Percentiles rank a stretch among this genome's conserved stretches.
Conservation (phyloP, 2,329 filamentous ascomycete genomes). For the Fusarium staphyleae region DNA sequence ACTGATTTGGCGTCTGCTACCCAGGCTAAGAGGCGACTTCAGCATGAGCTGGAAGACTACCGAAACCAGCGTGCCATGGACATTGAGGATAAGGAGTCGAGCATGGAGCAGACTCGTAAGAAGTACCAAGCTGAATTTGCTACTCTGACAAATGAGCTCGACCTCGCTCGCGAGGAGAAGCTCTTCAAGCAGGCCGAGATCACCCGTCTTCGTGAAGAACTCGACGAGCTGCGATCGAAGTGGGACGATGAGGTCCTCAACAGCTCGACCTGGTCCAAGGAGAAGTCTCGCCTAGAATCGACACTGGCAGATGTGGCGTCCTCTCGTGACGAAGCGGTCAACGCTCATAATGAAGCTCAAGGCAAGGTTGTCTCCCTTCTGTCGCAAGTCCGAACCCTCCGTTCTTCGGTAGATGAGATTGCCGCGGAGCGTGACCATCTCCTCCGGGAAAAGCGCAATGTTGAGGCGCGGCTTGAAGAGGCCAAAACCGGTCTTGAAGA, state of each 20-base stretch:
- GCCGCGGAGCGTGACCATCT: conserved; percentile 85
- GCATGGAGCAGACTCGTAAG: conserved; percentile 95
- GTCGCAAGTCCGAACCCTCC: conserved; percentile 85
- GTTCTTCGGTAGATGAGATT: conserved; percentile 85
- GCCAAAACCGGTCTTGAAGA: conserved; percentile 89
- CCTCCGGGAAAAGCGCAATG: conserved; percentile 85
- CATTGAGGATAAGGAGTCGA: conserved; percentile 94
- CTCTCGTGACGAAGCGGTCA: conserved; percentile 91
- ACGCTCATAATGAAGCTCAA: conserved; percentile 93
- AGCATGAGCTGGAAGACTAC: conserved; percentile 98
- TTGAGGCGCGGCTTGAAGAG: conserved; percentile 85
- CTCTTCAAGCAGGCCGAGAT: conserved; percentile 88
- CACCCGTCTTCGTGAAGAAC: conserved; percentile 87
- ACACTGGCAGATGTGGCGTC: conserved; percentile 87
- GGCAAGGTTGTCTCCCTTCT: conserved; percentile 89
- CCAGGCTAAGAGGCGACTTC: conserved; percentile 91
- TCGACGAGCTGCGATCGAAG: conserved; percentile 92
- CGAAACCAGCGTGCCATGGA: conserved; percentile 93
- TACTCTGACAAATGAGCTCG: conserved; percentile 87
- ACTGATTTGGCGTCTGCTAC: conserved; percentile 86
- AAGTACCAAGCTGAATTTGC: conserved; percentile 97
- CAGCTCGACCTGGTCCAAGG: conserved; percentile 97
- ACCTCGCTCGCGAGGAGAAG: conserved; percentile 89
- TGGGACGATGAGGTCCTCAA: conserved; percentile 99
- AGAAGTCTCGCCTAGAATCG: conserved; percentile 90